Evolutionary conservation across 2,329 filamentous ascomycete genomes (phyloP), one percentile per base, ranked within the genome.

Genomic region (Pseudocercospora crystallina): DNA sequence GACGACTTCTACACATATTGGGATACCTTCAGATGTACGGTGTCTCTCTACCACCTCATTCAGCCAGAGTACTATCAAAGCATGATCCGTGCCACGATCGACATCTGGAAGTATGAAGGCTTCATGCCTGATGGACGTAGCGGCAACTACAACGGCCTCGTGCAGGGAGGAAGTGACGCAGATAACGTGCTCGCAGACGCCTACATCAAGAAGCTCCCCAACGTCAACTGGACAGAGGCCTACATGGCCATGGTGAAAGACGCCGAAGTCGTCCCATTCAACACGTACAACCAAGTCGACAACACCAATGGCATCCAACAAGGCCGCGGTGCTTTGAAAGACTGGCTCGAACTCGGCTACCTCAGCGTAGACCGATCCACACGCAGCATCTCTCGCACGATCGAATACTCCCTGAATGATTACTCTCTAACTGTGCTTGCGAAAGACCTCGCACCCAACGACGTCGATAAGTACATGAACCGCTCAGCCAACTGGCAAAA

Each of bases 11-110:
- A 47, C 12, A 43, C 41, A 5, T 29, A 29, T n/a, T 43, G 41
- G 41, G 71, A 76, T 56, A 66, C 76, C 61, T 85, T 87, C 65
- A 80, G 85, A 15, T 87, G 82, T 63, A 80, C 81, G 1, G 86
- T 81, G 0, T 70, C 84, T 0, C 72, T 89, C 0, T 77, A 85
- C 54, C 85, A 88, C 30, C 74, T 89, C 14, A 66, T 88, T 1
- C 80, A 86, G 48, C 85, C 85, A 0, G 65, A 61, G 0, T 76
- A 79, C 10, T 84, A 87, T 60, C 81, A 84, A 62, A 84, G 85
- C 61, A 80, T 84, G 54, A 77, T 89, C 41, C 77, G 85, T 7
- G 84, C 83, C 0, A 70, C 87, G 43, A 80, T 89, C 47, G 85
- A 88, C 58, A 81, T 86, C 59, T 89, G 81, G 80, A 56, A 57